Percentiles rank a stretch among this genome's conserved stretches.
Conservation (phyloP, 352 stramenopile genomes). For the Phytophthora megakarya region DNA sequence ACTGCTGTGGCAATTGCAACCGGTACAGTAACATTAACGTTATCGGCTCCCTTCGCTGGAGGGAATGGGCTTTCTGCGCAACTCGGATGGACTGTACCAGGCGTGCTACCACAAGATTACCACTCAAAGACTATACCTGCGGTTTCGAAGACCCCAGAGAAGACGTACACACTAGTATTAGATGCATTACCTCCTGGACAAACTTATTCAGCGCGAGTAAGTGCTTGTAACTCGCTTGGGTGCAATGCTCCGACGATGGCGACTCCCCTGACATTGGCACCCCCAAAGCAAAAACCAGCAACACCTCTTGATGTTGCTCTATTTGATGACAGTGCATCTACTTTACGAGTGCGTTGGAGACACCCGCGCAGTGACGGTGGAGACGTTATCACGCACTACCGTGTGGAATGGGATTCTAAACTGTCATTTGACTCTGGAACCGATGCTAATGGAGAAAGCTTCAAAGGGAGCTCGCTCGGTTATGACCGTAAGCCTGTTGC, state of each 20-base stretch:
- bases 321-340: slow-evolving; percentile 72
- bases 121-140: slow-evolving; percentile 44
- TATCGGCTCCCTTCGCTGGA: slow-evolving; percentile 52
- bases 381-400: slow-evolving; percentile 92
- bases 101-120: slow-evolving; percentile 56
- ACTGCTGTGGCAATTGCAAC: slow-evolving; percentile 31
- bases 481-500: slow-evolving; percentile 76
- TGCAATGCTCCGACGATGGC: slow-evolving; percentile 84
- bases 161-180: slow-evolving; percentile 29
- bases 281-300: slow-evolving; percentile 88
- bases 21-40: slow-evolving; percentile 50
- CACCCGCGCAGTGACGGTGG: slow-evolving; percentile 92
- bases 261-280: slow-evolving; percentile 71
- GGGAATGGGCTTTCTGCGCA: slow-evolving; percentile 41
- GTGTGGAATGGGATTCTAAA: slow-evolving; percentile 93
- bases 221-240: slow-evolving; percentile 89
- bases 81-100: slow-evolving; percentile 72
- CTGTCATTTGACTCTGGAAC: slow-evolving; percentile 84
- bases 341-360: slow-evolving; percentile 88
- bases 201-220: slow-evolving; percentile 88
- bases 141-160: neutral
- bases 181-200: slow-evolving; percentile 67
- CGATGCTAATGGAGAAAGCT: slow-evolving; percentile 28
- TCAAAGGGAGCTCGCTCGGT: slow-evolving; percentile 70
- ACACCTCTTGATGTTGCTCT: slow-evolving; percentile 78